Base-by-base conservation (phyloP, 2,329 filamentous ascomycete species). In the Exophiala dermatitidis region DNA sequence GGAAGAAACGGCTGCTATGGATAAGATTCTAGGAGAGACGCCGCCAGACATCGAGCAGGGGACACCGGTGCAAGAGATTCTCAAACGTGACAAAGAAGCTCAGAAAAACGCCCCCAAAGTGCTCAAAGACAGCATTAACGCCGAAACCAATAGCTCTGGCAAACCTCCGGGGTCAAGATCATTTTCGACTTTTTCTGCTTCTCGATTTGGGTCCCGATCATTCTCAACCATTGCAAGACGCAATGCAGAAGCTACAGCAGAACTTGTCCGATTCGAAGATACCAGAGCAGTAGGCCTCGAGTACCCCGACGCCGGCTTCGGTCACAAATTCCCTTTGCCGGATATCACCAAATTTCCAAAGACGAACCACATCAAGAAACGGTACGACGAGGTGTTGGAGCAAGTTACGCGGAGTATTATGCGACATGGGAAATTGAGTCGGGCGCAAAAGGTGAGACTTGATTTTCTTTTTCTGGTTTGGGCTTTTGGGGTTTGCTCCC, bases 321-420 rank as follows among this genome's bases (percentile, higher is more conserved):
- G 87, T n/a, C 77, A 88, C 67, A 94, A 91, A 67, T 96, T 89
- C 65, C 82, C 81, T 3, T 73, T 88, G 58, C 90, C 90, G 1
- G 73, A 76, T 34, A 72, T 84, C 52, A 34, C 49, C 38, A 48
- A 85, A 4, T 74, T 90, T 48, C 79, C 84, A 6, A 77, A 79
- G 52, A 74, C 77, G 30, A 71, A 77, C 53, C 78, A 88, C 71
- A 73, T 91, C 63, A 86, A 90, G 70, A 77, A 88, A 67, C 82
- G 93, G 65, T 95, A 97, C 67, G 86, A 96, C 67, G 82, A 88
- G 1, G 78, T 96, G 5, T 76, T 97, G 45, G 77, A 85, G 60
- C 93, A 96, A 74, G 78, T 97, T 63, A 95, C 90, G 12, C 90
- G 90, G 68, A 77, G 95, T 62, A 72, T 98, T 59, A 98, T 97